A percentile compares a stretch with the other conserved stretches of the same genome.
phyloP scores from a whole-genome alignment of 2,329 filamentous ascomycete genomes.

The Dendryphion nanum region DNA sequence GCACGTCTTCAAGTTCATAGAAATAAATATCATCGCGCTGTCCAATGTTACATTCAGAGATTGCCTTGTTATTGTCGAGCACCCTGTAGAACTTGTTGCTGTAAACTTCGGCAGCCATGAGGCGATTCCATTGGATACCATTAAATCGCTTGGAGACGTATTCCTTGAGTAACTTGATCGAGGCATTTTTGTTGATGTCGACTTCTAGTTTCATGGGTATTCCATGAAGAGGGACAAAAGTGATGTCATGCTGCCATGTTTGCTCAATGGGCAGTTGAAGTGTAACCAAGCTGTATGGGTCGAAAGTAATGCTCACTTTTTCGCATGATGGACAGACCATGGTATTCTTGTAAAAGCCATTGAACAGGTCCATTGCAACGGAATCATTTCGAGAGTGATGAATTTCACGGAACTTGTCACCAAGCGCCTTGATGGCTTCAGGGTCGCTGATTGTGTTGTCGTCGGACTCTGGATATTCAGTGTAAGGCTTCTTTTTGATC shows the following conservation, averaged over 20 bases:
- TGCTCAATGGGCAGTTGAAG: conserved; percentile 86
- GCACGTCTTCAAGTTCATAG: conserved; percentile 74
- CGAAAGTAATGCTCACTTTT: conserved; percentile 98
- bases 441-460: conserved; percentile 90
- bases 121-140: conserved; percentile 54
- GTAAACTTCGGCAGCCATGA: conserved; percentile 84
- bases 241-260: conserved; percentile 72
- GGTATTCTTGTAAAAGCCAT: conserved; percentile 97
- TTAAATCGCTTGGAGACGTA: conserved; percentile 55
- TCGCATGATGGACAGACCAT: conserved; percentile 86
- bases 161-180: conserved; percentile 67
- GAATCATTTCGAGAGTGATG: conserved; percentile 92
- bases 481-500: conserved; percentile 93
- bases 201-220: conserved; percentile 70
- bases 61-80: conserved; percentile 64
- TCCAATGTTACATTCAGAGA: conserved; percentile 69
- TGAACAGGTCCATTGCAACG: conserved; percentile 92
- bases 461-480: conserved; percentile 95
- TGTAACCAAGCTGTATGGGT: conserved; percentile 93
- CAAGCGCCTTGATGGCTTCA: conserved; percentile 77
- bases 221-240: conserved; percentile 74
- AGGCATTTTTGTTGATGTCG: conserved; percentile 75
- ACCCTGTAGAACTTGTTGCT: conserved; percentile 82
- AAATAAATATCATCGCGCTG: conserved; percentile 63
- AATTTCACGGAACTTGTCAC: conserved; percentile 85